Conservation (phyloP, 306 rosid genomes). For the Prunus dulcis region DNA sequence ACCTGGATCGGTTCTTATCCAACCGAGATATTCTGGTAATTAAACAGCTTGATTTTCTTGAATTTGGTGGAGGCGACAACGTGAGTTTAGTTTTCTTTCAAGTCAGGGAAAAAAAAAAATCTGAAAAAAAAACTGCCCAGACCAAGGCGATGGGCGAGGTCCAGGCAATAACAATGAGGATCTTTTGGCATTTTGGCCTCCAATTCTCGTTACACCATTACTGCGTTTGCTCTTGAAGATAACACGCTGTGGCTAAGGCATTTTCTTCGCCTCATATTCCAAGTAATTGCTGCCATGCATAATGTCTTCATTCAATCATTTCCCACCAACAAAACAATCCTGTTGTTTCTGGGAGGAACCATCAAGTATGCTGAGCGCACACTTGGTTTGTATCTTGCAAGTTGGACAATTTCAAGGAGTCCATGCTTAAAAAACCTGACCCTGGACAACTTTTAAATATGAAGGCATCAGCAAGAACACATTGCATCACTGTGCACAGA, state of each 20-base stretch:
- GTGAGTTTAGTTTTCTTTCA: too few species aligned
- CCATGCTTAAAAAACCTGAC: conserved; percentile 28
- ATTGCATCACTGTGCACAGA: not conserved
- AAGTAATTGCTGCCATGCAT: conserved; percentile 21
- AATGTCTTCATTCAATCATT: conserved; percentile 40
- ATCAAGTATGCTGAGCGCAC: conserved; percentile 47
- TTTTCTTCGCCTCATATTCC: conserved; percentile 33
- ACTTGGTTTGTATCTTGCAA: conserved; percentile 34
- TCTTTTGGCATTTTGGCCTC: conserved; percentile 48
- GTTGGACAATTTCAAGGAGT: conserved; percentile 24
- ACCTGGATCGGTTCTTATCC: too few species aligned
- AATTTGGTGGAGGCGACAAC: too few species aligned
- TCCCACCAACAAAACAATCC: conserved; percentile 20
- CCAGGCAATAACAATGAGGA: not conserved
- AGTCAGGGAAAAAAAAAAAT: too few species aligned
- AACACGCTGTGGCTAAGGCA: conserved; percentile 50
- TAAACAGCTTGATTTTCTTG: too few species aligned
- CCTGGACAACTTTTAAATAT: conserved; percentile 19
- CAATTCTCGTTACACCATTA: conserved; percentile 48
- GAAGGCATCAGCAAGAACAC: too few species aligned
- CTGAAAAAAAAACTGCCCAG: too few species aligned
- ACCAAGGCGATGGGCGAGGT: not conserved
- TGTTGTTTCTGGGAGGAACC: conserved; percentile 36
- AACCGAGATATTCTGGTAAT: too few species aligned
- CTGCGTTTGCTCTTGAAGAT: conserved; percentile 47